phyloP scores from a whole-genome alignment of 495 filamentous ascomycete species.

The Podospora pseudocomata region DNA sequence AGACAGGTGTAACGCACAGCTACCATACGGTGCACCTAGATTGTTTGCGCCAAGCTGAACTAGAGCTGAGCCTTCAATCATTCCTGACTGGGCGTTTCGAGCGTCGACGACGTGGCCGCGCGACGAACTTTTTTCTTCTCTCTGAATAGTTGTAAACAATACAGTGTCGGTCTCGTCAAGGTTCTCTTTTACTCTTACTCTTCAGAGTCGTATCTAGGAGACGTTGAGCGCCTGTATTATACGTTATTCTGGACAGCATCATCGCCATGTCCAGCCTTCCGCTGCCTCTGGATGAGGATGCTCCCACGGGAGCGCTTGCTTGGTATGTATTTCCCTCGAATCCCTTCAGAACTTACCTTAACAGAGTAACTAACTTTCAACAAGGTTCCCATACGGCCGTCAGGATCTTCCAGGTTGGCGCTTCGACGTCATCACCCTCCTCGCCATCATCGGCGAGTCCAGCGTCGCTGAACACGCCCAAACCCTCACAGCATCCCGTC shows the following conservation, averaged over 20 bases:
- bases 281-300: not conserved
- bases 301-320: not conserved
- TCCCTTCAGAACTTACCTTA: not conserved
- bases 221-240: not conserved
- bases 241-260: not conserved
- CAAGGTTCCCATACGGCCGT: slow-evolving; percentile 32
- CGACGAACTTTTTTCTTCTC: not conserved
- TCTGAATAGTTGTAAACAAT: not conserved
- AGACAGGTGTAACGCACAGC: not conserved
- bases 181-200: not conserved
- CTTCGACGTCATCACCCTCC: slow-evolving; percentile 59
- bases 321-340: not conserved
- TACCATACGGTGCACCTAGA: not conserved
- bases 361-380: not conserved
- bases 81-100: not conserved
- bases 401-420: slow-evolving; percentile 44
- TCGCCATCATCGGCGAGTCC: slow-evolving; percentile 61
- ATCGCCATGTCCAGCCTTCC: not conserved
- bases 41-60: not conserved
- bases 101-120: not conserved
- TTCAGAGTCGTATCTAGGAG: not conserved
- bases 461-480: slow-evolving; percentile 55
- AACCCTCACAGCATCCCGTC: slow-evolving; percentile 51
- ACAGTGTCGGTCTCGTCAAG: not conserved
- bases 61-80: not conserved